phyloP scores from a whole-genome alignment of 192 early-diverging fungal species.

The Allomyces arbusculus region DNA sequence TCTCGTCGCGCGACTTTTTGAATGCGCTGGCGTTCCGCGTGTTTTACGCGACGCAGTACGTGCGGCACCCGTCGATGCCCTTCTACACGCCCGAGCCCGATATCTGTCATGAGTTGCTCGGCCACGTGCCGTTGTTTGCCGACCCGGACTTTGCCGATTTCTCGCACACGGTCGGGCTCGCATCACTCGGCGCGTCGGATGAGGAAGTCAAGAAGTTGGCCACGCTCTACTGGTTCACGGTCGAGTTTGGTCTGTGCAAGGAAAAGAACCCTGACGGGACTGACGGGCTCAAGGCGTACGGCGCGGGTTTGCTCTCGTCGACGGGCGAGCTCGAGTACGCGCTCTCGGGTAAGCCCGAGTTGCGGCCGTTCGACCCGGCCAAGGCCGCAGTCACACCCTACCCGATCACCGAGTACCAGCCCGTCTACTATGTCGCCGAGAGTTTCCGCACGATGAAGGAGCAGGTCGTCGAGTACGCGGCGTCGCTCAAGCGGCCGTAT shows the following conservation, averaged over 20 bases:
- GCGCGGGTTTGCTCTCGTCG: constrained; percentile 76
- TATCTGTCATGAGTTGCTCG: constrained; percentile 87
- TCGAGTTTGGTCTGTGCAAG: constrained; percentile 80
- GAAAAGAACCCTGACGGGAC: constrained; percentile 18
- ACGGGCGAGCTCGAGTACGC: constrained; percentile 91
- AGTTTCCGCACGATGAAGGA: constrained; percentile 83
- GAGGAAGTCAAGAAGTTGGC: constrained; percentile 77
- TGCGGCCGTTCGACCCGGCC: constrained; percentile 66
- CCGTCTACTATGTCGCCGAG: constrained; percentile 83
- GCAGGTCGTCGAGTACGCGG: constrained; percentile 69
- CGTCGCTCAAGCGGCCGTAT: constrained; percentile 60
- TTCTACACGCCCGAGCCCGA: constrained; percentile 73
- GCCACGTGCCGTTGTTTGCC: constrained; percentile 65
- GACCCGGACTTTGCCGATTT: constrained; percentile 84
- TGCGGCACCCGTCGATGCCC: constrained; percentile 77
- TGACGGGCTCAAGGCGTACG: constrained; percentile 58
- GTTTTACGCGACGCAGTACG: constrained; percentile 94
- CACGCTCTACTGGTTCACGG: constrained; percentile 52
- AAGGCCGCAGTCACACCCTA: constrained; percentile 49
- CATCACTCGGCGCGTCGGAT: constrained; percentile 77
- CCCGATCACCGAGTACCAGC: constrained; percentile 85
- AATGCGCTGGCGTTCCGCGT: constrained; percentile 93
- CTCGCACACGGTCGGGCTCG: constrained; percentile 82
- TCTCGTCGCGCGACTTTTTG: constrained; percentile 82
- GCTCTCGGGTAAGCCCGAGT: constrained; percentile 56